A percentile compares a stretch with the other conserved stretches of the same genome.
These are phyloP conservation scores for Naegleria gruberi DNA, from an alignment of 208 protist species.

Conservation along the genomic window DNA sequence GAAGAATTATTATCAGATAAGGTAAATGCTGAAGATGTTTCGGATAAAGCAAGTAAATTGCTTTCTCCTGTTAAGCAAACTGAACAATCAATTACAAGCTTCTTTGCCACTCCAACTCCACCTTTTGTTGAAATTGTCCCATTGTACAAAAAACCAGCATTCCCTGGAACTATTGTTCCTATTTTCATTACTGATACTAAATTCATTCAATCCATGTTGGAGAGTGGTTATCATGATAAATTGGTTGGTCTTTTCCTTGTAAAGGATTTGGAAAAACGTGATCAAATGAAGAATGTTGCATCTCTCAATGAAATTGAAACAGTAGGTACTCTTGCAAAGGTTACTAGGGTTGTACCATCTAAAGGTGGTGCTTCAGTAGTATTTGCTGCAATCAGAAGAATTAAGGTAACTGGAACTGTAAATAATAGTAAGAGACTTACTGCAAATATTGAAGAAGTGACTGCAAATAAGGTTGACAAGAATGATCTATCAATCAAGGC, in stretches of 20 bases:
- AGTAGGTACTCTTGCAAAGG: background rate
- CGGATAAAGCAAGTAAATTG: background rate
- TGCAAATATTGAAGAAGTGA: background rate
- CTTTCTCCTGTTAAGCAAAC: background rate
- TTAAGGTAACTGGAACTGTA: conserved; percentile 5
- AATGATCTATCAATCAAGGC: background rate
- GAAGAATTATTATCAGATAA: background rate
- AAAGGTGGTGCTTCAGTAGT: background rate
- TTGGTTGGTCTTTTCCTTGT: background rate
- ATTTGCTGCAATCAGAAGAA: background rate
- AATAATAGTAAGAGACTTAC: conserved; percentile 36
- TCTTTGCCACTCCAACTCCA: background rate
- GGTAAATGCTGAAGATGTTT: background rate
- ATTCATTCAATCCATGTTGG: background rate
- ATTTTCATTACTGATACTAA: background rate
- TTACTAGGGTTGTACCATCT: background rate
- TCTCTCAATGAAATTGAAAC: background rate
- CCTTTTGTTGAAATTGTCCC: background rate
- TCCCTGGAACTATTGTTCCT: background rate
- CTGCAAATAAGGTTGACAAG: background rate
- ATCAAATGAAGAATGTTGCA: background rate
- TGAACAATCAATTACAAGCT: background rate
- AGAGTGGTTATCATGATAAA: background rate
- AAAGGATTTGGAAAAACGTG: background rate
- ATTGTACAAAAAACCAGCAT: background rate